Conservation (phyloP, 164 flowering plant species). For the Umbilicus rupestris region DNA sequence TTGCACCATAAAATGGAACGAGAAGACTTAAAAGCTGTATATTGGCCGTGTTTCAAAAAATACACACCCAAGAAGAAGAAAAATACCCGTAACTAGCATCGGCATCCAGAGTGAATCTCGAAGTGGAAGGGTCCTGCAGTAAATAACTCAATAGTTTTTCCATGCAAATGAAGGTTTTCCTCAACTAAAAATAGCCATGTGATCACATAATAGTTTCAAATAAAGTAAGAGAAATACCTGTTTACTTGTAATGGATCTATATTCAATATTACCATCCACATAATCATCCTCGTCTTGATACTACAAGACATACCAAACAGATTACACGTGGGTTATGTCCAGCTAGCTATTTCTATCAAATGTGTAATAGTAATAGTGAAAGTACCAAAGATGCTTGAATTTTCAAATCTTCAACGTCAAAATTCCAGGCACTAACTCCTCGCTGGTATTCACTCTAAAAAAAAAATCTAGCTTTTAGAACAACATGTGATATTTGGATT, state of each 20-base stretch:
- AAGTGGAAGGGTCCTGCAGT: constrained; percentile 32
- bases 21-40: too few species aligned
- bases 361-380: neutral
- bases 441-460: constrained; percentile 91
- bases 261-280: neutral
- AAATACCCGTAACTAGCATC: neutral
- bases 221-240: constrained; percentile 28
- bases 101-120: constrained; percentile 19
- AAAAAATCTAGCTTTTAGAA: constrained; percentile 4
- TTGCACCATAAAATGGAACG: neutral
- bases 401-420: constrained; percentile 90
- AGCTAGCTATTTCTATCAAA: neutral
- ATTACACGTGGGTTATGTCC: neutral
- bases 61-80: neutral
- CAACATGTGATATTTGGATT: neutral
- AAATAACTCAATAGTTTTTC: constrained; percentile 5
- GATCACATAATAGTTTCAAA: neutral
- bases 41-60: neutral
- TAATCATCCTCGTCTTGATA: constrained; percentile 62
- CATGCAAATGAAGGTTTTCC: neutral
- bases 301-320: constrained; percentile 26
- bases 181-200: neutral
- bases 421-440: constrained; percentile 99
- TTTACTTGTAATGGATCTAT: constrained; percentile 20
- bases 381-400: constrained; percentile 80